Base-by-base conservation (phyloP, 495 filamentous ascomycete genomes). In the Alectoria sarmentosa region DNA sequence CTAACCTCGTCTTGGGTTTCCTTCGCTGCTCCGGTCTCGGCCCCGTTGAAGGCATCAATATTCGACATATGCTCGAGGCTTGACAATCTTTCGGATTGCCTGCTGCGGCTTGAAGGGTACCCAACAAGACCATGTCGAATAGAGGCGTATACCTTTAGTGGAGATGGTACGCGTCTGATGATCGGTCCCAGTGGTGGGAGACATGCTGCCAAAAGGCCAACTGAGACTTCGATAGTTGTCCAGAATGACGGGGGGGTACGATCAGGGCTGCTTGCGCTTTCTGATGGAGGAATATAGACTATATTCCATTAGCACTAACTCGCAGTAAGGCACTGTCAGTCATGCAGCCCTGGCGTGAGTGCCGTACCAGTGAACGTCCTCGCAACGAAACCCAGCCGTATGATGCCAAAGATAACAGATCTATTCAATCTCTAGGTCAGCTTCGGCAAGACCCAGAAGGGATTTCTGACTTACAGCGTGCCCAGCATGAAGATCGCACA, bases 171-270 rank as follows among this genome's bases (percentile, higher is more conserved):
- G 10, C 36, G 36, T 37, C 36, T 15, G 34, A 54, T 4, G 13
- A 54, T 26, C 32, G 63, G 63, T 10, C 13, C 36, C 30, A 66
- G 23, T 0, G 64, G 58, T 3, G 58, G 64, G 10, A 66, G 64
- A 54, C 64, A 66, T 10, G 64, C 64, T 23, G 64, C 64, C 26
- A 66, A 19, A 39, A 66, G 15, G 48, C 58, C 64, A 17, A 66
- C 26, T 7, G 42, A 66, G 19, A 66, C 48, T 37, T 66, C 64
- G 44, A 55, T 36, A n/a, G 58, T 66, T 5, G 64, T 66, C 64
- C 64, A 66, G 37, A 66, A 61, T 30, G 14, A n/a, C 19, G 42
- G 64, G 14, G 58, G 21, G 17, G 58, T 36, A 10, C 36, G 36
- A 19, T 59, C 8, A 15, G 34, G 7, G 5, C 21, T 59, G 8